A percentile compares a stretch with the other conserved stretches of the same genome.
phyloP scores from a whole-genome alignment of 73 alveolate genomes.

The Paramecium octaurelia region DNA sequence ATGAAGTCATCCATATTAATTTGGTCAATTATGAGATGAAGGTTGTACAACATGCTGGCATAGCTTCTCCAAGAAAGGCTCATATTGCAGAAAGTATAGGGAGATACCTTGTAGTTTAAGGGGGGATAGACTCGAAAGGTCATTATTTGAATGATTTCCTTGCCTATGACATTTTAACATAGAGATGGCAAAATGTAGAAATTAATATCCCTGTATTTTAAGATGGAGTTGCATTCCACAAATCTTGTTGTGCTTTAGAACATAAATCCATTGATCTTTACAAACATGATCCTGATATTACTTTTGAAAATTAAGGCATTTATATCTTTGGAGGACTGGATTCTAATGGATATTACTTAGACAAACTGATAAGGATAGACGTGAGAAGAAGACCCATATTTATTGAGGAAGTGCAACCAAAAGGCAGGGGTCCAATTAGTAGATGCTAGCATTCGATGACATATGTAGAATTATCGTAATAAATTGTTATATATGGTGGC shows the following conservation, averaged over 20 bases:
- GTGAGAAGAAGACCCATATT: background rate
- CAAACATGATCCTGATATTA: background rate
- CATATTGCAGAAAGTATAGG: slow-evolving; percentile 5
- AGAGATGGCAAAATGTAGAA: background rate
- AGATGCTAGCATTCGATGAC: slow-evolving; percentile 38
- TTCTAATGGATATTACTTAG: slow-evolving; percentile 1
- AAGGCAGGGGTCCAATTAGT: background rate
- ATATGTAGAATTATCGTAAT: background rate
- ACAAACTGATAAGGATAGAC: background rate
- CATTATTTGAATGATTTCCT: background rate
- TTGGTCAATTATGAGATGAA: background rate
- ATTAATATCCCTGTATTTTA: background rate
- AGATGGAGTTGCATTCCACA: slow-evolving; percentile 24
- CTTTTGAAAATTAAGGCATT: background rate
- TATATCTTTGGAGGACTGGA: slow-evolving; percentile 22
- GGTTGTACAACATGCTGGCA: background rate
- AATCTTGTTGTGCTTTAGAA: background rate
- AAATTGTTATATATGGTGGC: slow-evolving; percentile 13
- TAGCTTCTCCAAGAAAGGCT: background rate
- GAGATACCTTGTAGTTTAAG: background rate
- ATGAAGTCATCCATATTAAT: background rate
- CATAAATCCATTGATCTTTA: background rate
- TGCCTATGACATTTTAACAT: background rate
- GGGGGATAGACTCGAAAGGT: slow-evolving; percentile 22
- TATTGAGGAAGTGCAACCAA: background rate